phyloP scores from a whole-genome alignment of 768 basidiomycete species.

The Hygrocybe punicea region DNA sequence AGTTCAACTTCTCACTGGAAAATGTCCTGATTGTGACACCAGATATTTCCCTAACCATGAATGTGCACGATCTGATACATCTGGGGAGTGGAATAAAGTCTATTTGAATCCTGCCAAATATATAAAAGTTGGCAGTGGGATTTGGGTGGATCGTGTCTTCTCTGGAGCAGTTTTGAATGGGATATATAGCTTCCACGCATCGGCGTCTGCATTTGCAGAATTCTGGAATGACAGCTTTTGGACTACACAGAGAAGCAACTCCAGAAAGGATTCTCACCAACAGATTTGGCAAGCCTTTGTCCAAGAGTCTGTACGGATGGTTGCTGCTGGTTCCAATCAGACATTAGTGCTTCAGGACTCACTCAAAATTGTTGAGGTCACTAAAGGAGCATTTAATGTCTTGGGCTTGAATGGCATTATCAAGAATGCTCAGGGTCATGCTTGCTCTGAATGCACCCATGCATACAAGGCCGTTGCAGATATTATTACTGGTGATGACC shows the following conservation, averaged over 20 bases:
- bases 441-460: constrained; percentile 11
- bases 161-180: constrained; percentile 13
- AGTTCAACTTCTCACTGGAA: constrained; percentile 13
- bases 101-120: constrained; percentile 13
- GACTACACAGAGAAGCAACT: background rate
- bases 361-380: constrained; percentile 8
- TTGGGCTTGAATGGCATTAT: constrained; percentile 10
- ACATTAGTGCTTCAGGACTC: constrained; percentile 3
- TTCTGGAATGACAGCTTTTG: constrained; percentile 15
- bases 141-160: constrained; percentile 17
- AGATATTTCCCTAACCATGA: constrained; percentile 22
- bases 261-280: constrained; percentile 1
- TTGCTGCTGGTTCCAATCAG: constrained; percentile 8
- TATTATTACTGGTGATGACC: background rate
- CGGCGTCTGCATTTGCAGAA: constrained; percentile 12
- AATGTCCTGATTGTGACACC: constrained; percentile 13
- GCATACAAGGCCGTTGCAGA: constrained; percentile 7
- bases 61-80: background rate
- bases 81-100: background rate
- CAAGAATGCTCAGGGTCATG: constrained; percentile 1
- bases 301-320: constrained; percentile 16
- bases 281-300: constrained; percentile 22
- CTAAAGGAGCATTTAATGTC: background rate
- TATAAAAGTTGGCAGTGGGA: constrained; percentile 10
- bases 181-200: constrained; percentile 20